Conservation (phyloP, 352 stramenopile species). For the Phytopythium boreale region DNA sequence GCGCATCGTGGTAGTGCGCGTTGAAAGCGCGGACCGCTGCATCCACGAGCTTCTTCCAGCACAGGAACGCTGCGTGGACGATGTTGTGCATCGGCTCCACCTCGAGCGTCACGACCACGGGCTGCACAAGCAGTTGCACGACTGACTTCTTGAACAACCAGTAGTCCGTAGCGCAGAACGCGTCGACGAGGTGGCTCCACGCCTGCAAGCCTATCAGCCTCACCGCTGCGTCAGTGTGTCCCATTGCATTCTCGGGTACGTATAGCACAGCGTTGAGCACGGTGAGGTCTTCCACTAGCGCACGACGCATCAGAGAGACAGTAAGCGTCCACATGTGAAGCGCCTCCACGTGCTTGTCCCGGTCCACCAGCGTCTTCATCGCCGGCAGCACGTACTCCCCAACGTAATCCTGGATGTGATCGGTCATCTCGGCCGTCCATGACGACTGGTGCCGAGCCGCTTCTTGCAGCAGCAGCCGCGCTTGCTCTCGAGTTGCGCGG, state of each 20-base stretch:
- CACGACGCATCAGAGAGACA: constrained; percentile 38
- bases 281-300: constrained; percentile 33
- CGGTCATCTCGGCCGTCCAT: constrained; percentile 30
- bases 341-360: constrained; percentile 36
- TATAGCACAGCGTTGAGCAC: constrained; percentile 55
- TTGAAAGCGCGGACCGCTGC: constrained; percentile 56
- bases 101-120: constrained; percentile 43
- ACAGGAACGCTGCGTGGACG: constrained; percentile 41
- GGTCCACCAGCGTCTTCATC: constrained; percentile 53
- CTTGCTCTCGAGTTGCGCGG: constrained; percentile 38
- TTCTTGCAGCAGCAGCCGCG: constrained; percentile 46
- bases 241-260: constrained; percentile 49
- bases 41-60: constrained; percentile 40
- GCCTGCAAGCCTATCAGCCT: constrained; percentile 48
- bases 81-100: constrained; percentile 49
- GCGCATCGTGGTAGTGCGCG: constrained; percentile 9
- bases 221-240: constrained; percentile 38
- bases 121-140: constrained; percentile 43
- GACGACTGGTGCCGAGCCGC: constrained; percentile 22
- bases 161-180: constrained; percentile 41
- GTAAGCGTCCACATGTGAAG: constrained; percentile 56
- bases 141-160: constrained; percentile 64
- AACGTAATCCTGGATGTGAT: constrained; percentile 33
- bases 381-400: constrained; percentile 49
- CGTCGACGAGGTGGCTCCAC: constrained; percentile 42